Base-by-base conservation (phyloP, 495 filamentous ascomycete species). In the Friedmanniomyces simplex region DNA sequence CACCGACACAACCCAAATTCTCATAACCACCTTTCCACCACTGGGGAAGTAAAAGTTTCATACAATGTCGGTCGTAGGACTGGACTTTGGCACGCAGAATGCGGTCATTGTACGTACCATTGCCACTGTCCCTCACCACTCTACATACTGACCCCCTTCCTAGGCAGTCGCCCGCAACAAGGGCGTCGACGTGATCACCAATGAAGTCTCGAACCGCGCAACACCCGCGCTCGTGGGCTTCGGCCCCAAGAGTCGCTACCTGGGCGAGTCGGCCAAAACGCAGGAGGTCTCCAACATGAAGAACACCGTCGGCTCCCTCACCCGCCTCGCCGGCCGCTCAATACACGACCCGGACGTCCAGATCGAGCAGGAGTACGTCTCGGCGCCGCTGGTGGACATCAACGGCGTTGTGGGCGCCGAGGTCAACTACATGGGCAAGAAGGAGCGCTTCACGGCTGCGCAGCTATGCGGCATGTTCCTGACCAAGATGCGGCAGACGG, bases 271-370 rank as follows among this genome's bases (percentile, higher is more conserved):
- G 52, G 93, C 93, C 54, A 97, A 97, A 81, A 97, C 91, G 63
- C 91, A 95, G 77, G 94, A 97, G 77, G 91, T 95, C 68, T 96
- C 91, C 62, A 99, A 99, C 76, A 80, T 99, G 62, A 99, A 96
- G 79, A 99, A 97, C 79, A 99, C 93, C 52, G 87, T 97, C 73
- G 76, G 82, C 70, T 91, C 83, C 61, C 80, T 99, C 55, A 95
- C 96, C 77, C 86, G 93, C 66, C 80, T 99, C 53, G 84, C 86
- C 67, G 93, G 93, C 63, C 88, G 93, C 65, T 77, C 79, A 36
- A 77, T 89, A 71, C 83, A 81, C 65, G 93, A 99, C 69, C 90
- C 91, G 65, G 93, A 99, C 78, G 77, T 96, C 54, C 77, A 88
- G 70, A 79, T 91, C 64, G 93, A 99, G 80, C 83, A 91, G 74